These are phyloP conservation scores for Magnusiomyces sp. DNA, from an alignment of 1,139 yeast genomes.

Conservation along the genomic window DNA sequence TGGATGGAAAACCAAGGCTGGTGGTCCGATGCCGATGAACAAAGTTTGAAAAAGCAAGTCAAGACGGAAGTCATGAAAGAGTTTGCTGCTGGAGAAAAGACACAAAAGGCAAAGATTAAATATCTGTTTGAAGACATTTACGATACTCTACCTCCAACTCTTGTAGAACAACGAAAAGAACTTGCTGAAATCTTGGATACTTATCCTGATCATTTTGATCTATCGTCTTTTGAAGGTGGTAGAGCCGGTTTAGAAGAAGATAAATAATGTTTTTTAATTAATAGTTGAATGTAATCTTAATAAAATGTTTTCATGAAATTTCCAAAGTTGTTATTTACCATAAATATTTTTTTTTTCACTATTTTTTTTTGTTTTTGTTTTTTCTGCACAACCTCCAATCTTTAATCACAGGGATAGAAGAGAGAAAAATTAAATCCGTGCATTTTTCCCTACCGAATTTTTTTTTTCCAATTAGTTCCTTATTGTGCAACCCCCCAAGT, in stretches of 20 bases:
- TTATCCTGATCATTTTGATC: slow-evolving; percentile 29
- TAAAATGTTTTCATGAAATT: too few species aligned
- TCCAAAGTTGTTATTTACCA: too few species aligned
- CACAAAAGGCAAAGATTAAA: slow-evolving; percentile 26
- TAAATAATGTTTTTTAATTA: too few species aligned
- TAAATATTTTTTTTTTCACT: too few species aligned
- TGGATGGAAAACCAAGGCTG: slow-evolving; percentile 27
- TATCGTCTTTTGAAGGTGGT: slow-evolving; percentile 26
- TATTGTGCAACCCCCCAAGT: too few species aligned
- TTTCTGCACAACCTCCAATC: too few species aligned
- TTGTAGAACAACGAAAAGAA: slow-evolving; percentile 27
- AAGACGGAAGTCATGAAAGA: slow-evolving; percentile 25
- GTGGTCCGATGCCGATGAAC: slow-evolving; percentile 31
- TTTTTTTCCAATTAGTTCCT: too few species aligned
- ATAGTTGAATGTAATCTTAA: too few species aligned
- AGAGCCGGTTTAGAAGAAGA: slow-evolving; percentile 17
- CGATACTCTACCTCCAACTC: slow-evolving; percentile 21
- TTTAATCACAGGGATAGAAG: too few species aligned
- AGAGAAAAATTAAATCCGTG: too few species aligned
- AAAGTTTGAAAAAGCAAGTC: slow-evolving; percentile 21
- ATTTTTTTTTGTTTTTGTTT: too few species aligned
- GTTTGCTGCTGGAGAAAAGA: slow-evolving; percentile 29
- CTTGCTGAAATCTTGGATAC: slow-evolving; percentile 25
- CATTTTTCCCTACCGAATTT: too few species aligned
- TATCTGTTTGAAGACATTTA: slow-evolving; percentile 26